Percentiles rank a stretch among this genome's conserved stretches.
phyloP scores from a whole-genome alignment of 441 rosid species.

The Viola pubescens region DNA sequence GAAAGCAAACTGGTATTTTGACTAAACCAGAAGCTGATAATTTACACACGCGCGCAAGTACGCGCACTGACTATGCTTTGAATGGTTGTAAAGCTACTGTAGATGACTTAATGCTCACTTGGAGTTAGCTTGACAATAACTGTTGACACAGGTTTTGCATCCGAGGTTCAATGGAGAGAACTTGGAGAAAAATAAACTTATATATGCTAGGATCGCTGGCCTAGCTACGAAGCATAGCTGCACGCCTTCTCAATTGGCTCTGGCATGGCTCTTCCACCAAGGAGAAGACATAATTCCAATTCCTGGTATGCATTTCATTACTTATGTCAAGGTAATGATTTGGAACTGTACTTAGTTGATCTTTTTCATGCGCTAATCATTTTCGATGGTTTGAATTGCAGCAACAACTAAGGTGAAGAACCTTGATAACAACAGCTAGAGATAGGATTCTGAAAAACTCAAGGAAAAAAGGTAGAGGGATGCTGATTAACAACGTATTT shows the following conservation, averaged over 20 bases:
- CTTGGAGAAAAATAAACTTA: slow-evolving; percentile 37
- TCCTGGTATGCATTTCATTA: slow-evolving; percentile 26
- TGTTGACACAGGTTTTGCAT: slow-evolving; percentile 15
- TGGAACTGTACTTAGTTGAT: neutral
- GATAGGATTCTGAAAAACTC: too few species aligned
- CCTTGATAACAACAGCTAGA: slow-evolving; percentile 26
- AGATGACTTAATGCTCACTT: neutral
- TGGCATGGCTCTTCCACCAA: slow-evolving; percentile 46
- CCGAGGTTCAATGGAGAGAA: slow-evolving; percentile 39
- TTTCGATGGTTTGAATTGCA: too few species aligned
- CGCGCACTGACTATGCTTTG: too few species aligned
- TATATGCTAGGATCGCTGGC: slow-evolving; percentile 20
- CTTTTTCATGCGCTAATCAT: too few species aligned
- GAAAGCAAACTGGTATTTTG: slow-evolving; percentile 6
- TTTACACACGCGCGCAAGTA: neutral
- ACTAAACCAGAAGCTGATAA: neutral
- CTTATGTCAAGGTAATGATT: neutral
- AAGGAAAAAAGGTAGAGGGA: too few species aligned
- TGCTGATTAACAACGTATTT: too few species aligned
- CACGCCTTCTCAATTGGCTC: slow-evolving; percentile 42
- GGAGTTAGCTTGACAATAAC: too few species aligned
- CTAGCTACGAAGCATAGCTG: slow-evolving; percentile 35
- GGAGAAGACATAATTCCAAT: slow-evolving; percentile 49
- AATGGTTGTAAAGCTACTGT: too few species aligned
- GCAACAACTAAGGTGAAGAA: slow-evolving; percentile 35